These are phyloP conservation scores for Cardamine chenopodiifolia DNA, from an alignment of 345 rosid genomes.

Conservation along the genomic window DNA sequence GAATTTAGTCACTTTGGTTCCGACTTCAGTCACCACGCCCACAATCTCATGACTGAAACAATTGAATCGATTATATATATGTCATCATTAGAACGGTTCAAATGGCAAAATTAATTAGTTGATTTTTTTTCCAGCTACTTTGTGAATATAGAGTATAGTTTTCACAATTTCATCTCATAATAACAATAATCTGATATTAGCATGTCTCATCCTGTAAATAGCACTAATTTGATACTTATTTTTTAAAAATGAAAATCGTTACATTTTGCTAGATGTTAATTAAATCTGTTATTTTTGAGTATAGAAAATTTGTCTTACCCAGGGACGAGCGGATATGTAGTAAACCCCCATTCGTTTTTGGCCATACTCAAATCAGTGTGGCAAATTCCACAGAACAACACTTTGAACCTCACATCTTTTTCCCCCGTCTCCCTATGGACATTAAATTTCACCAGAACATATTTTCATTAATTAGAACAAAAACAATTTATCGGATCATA, in stretches of 20 bases:
- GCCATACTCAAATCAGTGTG: constrained; percentile 53
- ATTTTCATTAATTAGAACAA: neutral
- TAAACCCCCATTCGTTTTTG: constrained; percentile 53
- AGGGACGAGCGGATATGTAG: constrained; percentile 55
- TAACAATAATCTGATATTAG: neutral
- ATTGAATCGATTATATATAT: neutral
- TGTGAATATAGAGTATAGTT: neutral
- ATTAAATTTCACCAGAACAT: neutral
- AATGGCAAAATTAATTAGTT: neutral
- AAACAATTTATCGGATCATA: neutral
- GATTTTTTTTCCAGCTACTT: too few relatives aligned
- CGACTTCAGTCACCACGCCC: constrained; percentile 57
- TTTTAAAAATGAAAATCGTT: neutral
- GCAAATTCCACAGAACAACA: constrained; percentile 59
- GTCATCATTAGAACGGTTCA: neutral
- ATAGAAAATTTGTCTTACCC: constrained; percentile 44
- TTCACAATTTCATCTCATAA: neutral
- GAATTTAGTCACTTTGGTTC: constrained; percentile 50
- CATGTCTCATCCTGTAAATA: neutral
- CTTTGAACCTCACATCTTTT: constrained; percentile 48
- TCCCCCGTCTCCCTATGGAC: constrained; percentile 44
- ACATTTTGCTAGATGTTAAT: neutral
- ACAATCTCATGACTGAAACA: constrained; percentile 61
- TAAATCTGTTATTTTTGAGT: neutral
- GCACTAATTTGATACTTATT: neutral